Evolutionary conservation across 352 stramenopile genomes (phyloP).

Genomic region (Pythium periplocum): DNA sequence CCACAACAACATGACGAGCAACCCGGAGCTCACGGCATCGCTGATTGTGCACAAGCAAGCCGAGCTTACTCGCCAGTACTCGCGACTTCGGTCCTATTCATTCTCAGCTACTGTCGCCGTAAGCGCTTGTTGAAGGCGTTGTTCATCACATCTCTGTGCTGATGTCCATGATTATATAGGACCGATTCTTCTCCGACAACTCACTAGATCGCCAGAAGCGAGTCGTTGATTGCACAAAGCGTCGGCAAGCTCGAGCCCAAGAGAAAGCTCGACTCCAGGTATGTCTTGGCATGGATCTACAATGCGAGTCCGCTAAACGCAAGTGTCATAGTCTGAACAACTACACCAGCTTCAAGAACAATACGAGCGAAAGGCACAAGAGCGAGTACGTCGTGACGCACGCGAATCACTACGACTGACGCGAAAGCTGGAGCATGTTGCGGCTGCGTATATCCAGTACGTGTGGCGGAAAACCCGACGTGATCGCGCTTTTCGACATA

Average conservation of each 20-base stretch:
- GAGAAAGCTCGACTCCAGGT: slow-evolving; percentile 58
- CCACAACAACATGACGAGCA: background rate
- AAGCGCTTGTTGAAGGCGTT: background rate
- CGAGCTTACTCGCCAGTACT: slow-evolving; percentile 19
- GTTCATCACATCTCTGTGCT: no score
- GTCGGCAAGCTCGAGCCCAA: slow-evolving; percentile 39
- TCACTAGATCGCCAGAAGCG: slow-evolving; percentile 51
- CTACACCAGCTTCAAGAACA: slow-evolving; percentile 41
- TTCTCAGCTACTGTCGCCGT: slow-evolving; percentile 21
- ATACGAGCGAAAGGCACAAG: slow-evolving; percentile 32
- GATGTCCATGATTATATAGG: slow-evolving; percentile 15
- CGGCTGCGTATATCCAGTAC: slow-evolving; percentile 67
- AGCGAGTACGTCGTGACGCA: slow-evolving; percentile 33
- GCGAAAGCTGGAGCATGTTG: slow-evolving; percentile 55
- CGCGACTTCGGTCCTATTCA: slow-evolving; percentile 8
- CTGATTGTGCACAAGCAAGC: slow-evolving; percentile 22
- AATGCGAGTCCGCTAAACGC: no score
- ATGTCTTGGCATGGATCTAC: background rate
- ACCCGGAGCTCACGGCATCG: slow-evolving; percentile 11
- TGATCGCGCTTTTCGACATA: slow-evolving; percentile 7
- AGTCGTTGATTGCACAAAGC: slow-evolving; percentile 50
- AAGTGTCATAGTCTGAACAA: slow-evolving; percentile 26
- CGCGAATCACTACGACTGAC: slow-evolving; percentile 51
- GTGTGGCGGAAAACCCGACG: slow-evolving; percentile 33
- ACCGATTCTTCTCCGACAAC: slow-evolving; percentile 72